phyloP scores from a whole-genome alignment of 768 basidiomycete genomes.

The Atractiella rhizophila region DNA sequence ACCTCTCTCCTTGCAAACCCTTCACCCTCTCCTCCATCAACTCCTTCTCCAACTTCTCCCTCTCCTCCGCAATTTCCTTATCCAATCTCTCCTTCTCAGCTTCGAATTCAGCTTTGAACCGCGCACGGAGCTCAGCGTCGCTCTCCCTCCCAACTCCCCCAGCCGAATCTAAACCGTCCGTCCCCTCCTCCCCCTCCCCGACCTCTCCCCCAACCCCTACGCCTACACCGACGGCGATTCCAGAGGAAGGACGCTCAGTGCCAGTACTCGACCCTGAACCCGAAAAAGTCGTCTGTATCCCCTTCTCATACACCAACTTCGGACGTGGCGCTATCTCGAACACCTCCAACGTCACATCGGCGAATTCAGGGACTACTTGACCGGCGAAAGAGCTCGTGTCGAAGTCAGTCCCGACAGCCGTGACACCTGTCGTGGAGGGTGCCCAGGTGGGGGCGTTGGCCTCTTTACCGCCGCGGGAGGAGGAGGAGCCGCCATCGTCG shows the following conservation, averaged over 20 bases:
- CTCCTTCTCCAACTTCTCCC: constrained; percentile 55
- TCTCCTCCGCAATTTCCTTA: constrained; percentile 57
- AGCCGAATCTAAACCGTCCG: constrained; percentile 33
- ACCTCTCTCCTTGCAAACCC: constrained; percentile 75
- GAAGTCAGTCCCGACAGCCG: neutral
- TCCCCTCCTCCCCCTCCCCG: neutral
- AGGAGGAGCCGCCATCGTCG: neutral
- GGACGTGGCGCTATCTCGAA: constrained; percentile 23
- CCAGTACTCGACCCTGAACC: no score
- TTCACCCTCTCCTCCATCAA: constrained; percentile 45
- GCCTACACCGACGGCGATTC: neutral
- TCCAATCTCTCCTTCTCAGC: constrained; percentile 40
- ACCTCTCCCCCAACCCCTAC: neutral
- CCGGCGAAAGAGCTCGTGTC: constrained; percentile 18
- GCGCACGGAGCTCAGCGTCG: constrained; percentile 52
- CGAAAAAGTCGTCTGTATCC: constrained; percentile 16
- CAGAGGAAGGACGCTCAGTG: no score
- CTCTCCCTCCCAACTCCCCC: constrained; percentile 61
- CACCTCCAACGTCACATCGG: constrained; percentile 18
- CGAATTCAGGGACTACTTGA: constrained; percentile 21
- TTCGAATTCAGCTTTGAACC: constrained; percentile 42
- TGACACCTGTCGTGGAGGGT: neutral
- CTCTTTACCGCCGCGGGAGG: neutral
- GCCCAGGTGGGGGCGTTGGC: neutral
- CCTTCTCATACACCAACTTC: constrained; percentile 15